These are phyloP conservation scores for Chytriomyces sp. DNA, from an alignment of 192 early-diverging fungal genomes.

Conservation along the genomic window DNA sequence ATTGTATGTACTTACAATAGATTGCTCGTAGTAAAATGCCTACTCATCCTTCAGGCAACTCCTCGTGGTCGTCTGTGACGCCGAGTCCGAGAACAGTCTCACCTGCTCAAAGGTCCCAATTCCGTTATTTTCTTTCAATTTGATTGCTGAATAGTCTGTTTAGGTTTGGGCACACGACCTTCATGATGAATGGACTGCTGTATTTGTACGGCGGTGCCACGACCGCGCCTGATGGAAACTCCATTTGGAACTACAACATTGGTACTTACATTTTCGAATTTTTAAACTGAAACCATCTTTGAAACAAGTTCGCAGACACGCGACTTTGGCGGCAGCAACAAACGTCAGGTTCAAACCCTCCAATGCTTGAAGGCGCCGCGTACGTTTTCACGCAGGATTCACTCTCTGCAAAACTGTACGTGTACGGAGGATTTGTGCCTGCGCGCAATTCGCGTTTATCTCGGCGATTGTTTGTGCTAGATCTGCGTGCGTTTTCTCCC, in stretches of 20 bases:
- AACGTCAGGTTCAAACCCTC: constrained; percentile 10
- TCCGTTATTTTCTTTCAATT: not conserved
- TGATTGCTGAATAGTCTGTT: not conserved
- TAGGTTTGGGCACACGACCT: constrained; percentile 37
- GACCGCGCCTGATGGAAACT: not conserved
- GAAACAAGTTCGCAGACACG: not conserved
- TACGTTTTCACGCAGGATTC: constrained; percentile 26
- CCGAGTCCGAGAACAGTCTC: not conserved
- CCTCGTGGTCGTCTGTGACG: not conserved
- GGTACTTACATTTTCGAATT: constrained; percentile 3
- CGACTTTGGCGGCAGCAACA: constrained; percentile 4
- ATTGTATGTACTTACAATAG: no score
- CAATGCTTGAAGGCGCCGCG: constrained; percentile 21
- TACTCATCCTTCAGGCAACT: not conserved
- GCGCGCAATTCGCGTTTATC: not conserved
- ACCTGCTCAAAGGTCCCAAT: constrained; percentile 4
- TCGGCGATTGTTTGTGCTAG: constrained; percentile 17
- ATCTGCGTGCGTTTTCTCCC: constrained; percentile 13
- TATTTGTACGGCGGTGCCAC: constrained; percentile 37
- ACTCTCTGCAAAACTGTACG: constrained; percentile 20
- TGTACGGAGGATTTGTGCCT: constrained; percentile 31
- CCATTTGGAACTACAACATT: constrained; percentile 22
- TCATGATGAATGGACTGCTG: constrained; percentile 34
- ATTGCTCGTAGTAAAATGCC: no score
- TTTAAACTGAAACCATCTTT: not conserved